Evolutionary conservation across 257 asterid genomes (phyloP).

Genomic region (Solanum chmielewskii): DNA sequence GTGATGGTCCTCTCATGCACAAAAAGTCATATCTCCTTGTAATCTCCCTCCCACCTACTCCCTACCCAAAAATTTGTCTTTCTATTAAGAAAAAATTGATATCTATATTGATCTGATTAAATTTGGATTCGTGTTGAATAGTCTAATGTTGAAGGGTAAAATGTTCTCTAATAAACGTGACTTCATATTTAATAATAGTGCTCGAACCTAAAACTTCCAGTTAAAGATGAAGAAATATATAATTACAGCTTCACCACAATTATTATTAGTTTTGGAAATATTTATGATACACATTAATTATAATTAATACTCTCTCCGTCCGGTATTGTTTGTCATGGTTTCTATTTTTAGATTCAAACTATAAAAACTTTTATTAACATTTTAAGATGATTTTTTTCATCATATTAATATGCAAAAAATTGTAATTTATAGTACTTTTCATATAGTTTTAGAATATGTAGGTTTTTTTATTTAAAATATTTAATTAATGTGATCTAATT

Average conservation of each 20-base stretch:
- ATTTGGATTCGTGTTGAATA: neutral
- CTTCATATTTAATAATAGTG: neutral
- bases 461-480: no score
- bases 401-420: no score
- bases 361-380: no score
- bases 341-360: no score
- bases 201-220: neutral
- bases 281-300: neutral
- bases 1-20: neutral
- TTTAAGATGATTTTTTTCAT: no score
- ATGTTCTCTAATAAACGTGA: rapidly evolving
- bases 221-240: neutral
- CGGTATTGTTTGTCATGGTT: no score
- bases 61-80: neutral
- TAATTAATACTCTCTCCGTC: no score
- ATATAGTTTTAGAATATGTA: no score
- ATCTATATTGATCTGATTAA: neutral
- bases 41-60: neutral
- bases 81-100: neutral
- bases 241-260: neutral
- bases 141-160: neutral
- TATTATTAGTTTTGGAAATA: neutral
- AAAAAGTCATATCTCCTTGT: neutral
- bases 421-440: no score
- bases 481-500: no score